Evolutionary conservation across 441 rosid genomes (phyloP), one percentile per base, ranked within the genome.

Genomic region (Sinapis alba): DNA sequence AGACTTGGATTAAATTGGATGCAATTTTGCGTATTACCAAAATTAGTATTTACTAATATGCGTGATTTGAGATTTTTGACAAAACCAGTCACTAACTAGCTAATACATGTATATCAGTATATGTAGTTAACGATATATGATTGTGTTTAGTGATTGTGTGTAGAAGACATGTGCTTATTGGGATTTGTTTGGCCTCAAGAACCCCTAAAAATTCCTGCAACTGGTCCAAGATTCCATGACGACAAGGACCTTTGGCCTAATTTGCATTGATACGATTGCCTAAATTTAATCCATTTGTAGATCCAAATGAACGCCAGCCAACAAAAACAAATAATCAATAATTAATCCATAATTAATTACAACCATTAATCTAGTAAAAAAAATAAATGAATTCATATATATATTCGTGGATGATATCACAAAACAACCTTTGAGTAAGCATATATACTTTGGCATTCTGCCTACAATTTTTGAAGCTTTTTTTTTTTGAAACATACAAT

Each of bases 161-260:
- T 71, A 50, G 54, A 60, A 62, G 81, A 73, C 78, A 62, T 68
- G 74, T 74, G 74, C 50, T 63, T 69, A 67, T 78, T 56, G 82
- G 79, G 82, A 79, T 74, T 79, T 79, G 82, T 79, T 74, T 79
- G 75, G 78, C 58, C 58, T 62, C 58, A 79, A 69, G 50, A 73
- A 68, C 72, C 78, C 78, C 74, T 73, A 73, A 45, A 73, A 78
- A 73, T 73, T 68, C 78, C 36, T 73, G 62, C 19, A 62, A 67
- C 34, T 72, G 75, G 78, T 78, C 71, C 79, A 74, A 70, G 79
- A 79, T 74, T 75, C 77, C 79, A 70, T 75, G 69, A 73, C 58
- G 67, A 73, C 81, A 78, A 73, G 21, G 67, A 73, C 77, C 73
- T 74, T 73, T 36, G 26, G 78, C 71, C 78, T 68, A 63, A 73